Evolutionary conservation across 352 stramenopile genomes (phyloP), one percentile per base, ranked within the genome.

Genomic region (Phytophthora pistaciae): DNA sequence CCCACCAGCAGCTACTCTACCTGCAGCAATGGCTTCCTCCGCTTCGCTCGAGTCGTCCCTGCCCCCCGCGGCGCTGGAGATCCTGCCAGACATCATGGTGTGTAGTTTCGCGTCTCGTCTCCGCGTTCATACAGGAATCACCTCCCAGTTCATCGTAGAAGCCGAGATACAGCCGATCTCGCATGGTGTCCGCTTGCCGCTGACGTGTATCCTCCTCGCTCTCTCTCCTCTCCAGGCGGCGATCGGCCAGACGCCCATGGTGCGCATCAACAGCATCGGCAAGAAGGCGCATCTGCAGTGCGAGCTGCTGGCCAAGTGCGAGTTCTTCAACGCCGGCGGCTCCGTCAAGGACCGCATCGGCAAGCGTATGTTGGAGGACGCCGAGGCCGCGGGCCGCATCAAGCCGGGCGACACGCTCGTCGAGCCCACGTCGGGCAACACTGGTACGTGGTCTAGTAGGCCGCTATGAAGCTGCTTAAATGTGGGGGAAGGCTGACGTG

Each of bases 361-460:
- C 25, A 86, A 89, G 68, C 88, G 90, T 62, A 98, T 98, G 92
- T 80, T 98, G 18, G 86, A 98, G 63, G 94, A 98, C 63, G 96
- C 97, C 14, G 96, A 99, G 77, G 77, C 80, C 11, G 77, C 76
- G 6, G 96, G 96, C 8, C 79, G 84, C n/a, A 98, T 99, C 59
- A 97, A 97, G 60, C 88, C 91, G 5, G 97, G 97, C 9, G 94
- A 98, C 69, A 99, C 94, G 33, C 77, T 99, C 21, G 98, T 99
- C 54, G 98, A 99, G 79, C 97, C 97, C 2, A 99, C 98, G 14
- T 98, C 90, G n/a, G 98, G 97, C 49, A 99, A 99, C 78, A 99
- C 98, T 23, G 96, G 82, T 80, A 31, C 23, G 65, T 21, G 10
- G 18, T 2, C 3, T 8, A 6, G 14, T 18, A 44, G 14, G 14